phyloP scores from a whole-genome alignment of 1,284 basidiomycete species.

The Ceratobasidium sp. region DNA sequence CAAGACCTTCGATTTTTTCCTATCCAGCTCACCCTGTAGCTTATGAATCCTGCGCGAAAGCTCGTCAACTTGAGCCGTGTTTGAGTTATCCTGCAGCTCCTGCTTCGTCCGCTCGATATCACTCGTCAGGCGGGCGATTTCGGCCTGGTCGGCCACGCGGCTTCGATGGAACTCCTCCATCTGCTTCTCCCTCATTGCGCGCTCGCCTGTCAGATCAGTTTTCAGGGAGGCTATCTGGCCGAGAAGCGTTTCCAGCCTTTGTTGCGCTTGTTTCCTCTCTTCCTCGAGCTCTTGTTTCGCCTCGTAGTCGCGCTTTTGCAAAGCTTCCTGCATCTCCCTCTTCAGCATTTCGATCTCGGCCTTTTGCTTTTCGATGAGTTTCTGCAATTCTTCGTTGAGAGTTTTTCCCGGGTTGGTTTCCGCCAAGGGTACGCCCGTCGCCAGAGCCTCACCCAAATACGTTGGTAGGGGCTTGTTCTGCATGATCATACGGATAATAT shows the following conservation, averaged over 20 bases:
- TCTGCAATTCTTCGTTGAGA: constrained; percentile 14
- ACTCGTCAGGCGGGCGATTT: neutral
- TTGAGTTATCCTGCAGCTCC: neutral
- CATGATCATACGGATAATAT: constrained; percentile 30
- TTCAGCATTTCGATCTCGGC: constrained; percentile 10
- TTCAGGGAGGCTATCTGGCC: constrained; percentile 1
- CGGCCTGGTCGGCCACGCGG: neutral
- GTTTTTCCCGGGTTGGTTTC: constrained; percentile 28
- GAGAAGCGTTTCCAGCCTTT: neutral
- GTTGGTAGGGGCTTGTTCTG: neutral
- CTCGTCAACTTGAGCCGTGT: neutral
- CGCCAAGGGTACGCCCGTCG: neutral
- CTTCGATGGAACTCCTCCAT: neutral
- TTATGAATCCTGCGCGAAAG: neutral
- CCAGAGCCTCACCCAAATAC: constrained; percentile 11
- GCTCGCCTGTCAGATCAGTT: neutral
- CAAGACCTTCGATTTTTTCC: neutral
- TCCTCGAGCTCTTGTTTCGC: constrained; percentile 17
- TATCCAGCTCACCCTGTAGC: neutral
- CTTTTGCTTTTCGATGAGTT: neutral
- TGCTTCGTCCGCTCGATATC: neutral
- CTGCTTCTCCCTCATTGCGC: neutral
- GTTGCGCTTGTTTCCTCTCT: constrained; percentile 4
- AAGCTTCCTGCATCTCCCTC: constrained; percentile 14
- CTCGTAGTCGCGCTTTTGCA: constrained; percentile 1